Evolutionary conservation across 2,329 filamentous ascomycete species (phyloP).

Genomic region (Claviceps paspali): DNA sequence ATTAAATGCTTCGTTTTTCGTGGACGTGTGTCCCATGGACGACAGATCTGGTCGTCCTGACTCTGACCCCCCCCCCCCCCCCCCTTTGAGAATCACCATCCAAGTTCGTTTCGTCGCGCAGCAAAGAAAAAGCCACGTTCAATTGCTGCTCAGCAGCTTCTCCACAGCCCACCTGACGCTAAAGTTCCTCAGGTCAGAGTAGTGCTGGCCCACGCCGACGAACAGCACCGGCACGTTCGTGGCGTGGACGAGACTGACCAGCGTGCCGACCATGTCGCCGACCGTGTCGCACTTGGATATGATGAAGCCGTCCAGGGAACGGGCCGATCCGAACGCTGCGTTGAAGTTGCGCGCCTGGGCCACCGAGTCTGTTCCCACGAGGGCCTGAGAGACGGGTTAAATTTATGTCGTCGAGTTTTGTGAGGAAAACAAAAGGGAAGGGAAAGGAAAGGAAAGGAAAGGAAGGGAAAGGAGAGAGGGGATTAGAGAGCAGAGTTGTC

Average conservation of each 20-base stretch:
- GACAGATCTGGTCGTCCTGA: too few relatives aligned
- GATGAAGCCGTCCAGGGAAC: conserved; percentile 87
- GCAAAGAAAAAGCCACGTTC: too few relatives aligned
- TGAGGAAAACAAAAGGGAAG: too few relatives aligned
- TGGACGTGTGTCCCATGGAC: too few relatives aligned
- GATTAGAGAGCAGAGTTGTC: background rate
- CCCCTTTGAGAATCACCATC: too few relatives aligned
- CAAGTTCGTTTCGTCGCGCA: too few relatives aligned
- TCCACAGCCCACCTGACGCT: conserved; percentile 57
- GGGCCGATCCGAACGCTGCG: conserved; percentile 66
- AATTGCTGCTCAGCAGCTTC: conserved; percentile 43
- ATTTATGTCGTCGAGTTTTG: too few relatives aligned
- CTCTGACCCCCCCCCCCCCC: too few relatives aligned
- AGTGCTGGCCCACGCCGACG: conserved; percentile 59
- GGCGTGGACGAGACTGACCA: conserved; percentile 94
- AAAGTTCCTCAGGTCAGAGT: conserved; percentile 52
- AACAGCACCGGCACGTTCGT: conserved; percentile 95
- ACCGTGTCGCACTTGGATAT: conserved; percentile 98
- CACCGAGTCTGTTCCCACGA: conserved; percentile 90
- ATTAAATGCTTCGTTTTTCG: too few relatives aligned
- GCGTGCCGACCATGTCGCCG: conserved; percentile 92
- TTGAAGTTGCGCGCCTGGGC: conserved; percentile 96
- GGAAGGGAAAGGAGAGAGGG: background rate
- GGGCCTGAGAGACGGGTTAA: conserved; percentile 38
- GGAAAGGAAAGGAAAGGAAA: too few relatives aligned